A percentile compares a stretch with the other conserved stretches of the same genome.
Evolutionary conservation across 805 yeast genomes (phyloP).

Genomic region (Pichia exigua): DNA sequence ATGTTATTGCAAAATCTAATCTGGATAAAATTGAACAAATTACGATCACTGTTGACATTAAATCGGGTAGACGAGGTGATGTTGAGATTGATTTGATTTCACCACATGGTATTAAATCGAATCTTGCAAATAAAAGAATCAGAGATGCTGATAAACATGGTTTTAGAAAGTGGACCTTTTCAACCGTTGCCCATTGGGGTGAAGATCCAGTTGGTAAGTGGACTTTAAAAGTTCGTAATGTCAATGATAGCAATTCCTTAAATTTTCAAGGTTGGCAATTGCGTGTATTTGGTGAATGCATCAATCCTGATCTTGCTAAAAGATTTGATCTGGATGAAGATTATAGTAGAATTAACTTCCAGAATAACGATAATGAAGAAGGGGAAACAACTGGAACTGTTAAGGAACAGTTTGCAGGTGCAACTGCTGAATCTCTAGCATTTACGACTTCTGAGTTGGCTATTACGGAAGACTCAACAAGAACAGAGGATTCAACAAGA

Average conservation of each 20-base stretch:
- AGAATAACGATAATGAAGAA: conserved; percentile 11
- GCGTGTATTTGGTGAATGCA: conserved; percentile 73
- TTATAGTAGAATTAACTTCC: conserved; percentile 32
- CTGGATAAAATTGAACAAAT: conserved; percentile 78
- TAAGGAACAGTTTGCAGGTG: not conserved
- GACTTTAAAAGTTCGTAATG: conserved; percentile 58
- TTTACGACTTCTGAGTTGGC: not conserved
- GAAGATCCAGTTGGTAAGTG: conserved; percentile 74
- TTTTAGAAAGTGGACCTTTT: conserved; percentile 79
- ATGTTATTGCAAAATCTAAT: conserved; percentile 46
- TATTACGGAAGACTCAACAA: conserved; percentile 2
- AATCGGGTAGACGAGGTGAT: conserved; percentile 59
- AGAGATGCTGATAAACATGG: conserved; percentile 53
- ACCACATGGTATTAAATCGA: conserved; percentile 68
- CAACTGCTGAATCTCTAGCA: conserved; percentile 3
- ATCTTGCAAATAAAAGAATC: conserved; percentile 61
- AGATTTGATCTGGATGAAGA: conserved; percentile 44
- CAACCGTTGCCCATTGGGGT: conserved; percentile 99
- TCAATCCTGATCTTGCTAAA: conserved; percentile 55
- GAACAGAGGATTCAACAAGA: conserved; percentile 7
- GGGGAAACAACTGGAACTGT: conserved; percentile 3
- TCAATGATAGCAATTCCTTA: conserved; percentile 30
- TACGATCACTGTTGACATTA: conserved; percentile 68
- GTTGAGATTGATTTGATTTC: conserved; percentile 59
- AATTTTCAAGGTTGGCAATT: conserved; percentile 64